Evolutionary conservation across 352 stramenopile species (phyloP).

Genomic region (Phytopythium kandeliae): DNA sequence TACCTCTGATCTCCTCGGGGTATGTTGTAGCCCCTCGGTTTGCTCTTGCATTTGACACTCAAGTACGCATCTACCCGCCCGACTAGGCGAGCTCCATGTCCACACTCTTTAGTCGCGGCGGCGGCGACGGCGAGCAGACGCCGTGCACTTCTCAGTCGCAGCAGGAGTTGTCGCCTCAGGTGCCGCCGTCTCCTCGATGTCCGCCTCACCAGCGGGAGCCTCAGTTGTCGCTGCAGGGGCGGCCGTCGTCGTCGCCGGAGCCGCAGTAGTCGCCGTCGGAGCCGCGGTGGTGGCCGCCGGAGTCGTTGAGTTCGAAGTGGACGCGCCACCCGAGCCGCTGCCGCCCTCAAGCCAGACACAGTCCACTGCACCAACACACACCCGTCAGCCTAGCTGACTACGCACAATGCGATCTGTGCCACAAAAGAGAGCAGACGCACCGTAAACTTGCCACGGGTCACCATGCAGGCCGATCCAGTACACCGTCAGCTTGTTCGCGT

Average conservation of each 20-base stretch:
- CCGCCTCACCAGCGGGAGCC: not conserved
- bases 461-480: constrained; percentile 58
- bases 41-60: not conserved
- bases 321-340: constrained; percentile 9
- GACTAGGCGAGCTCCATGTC: no score
- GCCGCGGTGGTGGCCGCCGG: not conserved
- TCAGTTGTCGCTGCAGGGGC: constrained; percentile 4
- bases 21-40: no score
- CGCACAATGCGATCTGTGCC: not conserved
- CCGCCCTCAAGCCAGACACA: constrained; percentile 29
- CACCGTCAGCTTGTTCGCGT: constrained; percentile 35
- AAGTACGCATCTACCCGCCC: no score
- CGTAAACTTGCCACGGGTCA: constrained; percentile 57
- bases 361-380: constrained; percentile 5
- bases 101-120: not conserved
- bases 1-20: no score
- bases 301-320: constrained; percentile 2
- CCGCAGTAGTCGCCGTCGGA: not conserved
- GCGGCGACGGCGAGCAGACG: not conserved
- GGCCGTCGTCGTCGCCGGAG: constrained; percentile 2
- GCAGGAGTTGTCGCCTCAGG: not conserved
- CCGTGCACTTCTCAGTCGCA: constrained; percentile 1
- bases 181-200: not conserved
- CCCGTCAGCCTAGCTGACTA: not conserved
- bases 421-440: not conserved